A percentile compares a stretch with the other conserved stretches of the same genome.
Evolutionary conservation across 345 rosid species (phyloP).

Genomic region (Leavenworthia alabamica): DNA sequence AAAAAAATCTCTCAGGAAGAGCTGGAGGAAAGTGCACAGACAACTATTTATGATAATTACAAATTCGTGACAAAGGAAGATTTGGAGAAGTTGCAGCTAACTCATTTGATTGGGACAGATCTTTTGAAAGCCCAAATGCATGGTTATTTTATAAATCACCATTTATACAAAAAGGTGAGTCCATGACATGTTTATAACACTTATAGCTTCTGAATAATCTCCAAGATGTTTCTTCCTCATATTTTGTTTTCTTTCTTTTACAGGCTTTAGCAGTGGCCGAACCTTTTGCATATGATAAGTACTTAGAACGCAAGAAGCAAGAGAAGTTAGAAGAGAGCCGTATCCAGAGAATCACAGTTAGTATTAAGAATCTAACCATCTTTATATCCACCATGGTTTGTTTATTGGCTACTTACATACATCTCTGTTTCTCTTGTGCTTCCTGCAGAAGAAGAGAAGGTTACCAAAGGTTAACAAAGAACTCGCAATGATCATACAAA

Average conservation of each 20-base stretch:
- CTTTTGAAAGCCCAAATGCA: constrained; percentile 91
- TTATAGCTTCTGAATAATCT: not conserved
- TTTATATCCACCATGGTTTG: not conserved
- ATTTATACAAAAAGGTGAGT: constrained; percentile 71
- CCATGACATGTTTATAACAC: not conserved
- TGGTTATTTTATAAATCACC: constrained; percentile 73
- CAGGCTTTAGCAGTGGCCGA: constrained; percentile 64
- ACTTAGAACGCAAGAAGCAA: constrained; percentile 54
- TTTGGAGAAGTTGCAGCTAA: constrained; percentile 70
- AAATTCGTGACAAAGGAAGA: constrained; percentile 87
- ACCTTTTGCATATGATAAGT: constrained; percentile 64
- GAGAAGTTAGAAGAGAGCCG: constrained; percentile 53
- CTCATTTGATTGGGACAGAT: constrained; percentile 81
- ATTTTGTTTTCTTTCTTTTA: not conserved
- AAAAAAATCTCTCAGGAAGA: constrained; percentile 59
- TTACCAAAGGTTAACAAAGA: constrained; percentile 68
- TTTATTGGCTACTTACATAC: constrained; percentile 14
- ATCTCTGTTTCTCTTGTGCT: constrained; percentile 17
- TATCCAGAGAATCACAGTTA: constrained; percentile 66
- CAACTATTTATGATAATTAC: constrained; percentile 74
- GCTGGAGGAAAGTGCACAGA: constrained; percentile 78
- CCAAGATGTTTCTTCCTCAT: constrained; percentile 1
- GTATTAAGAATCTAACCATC: constrained; percentile 22
- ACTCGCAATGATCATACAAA: constrained; percentile 52
- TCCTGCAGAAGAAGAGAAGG: constrained; percentile 53